Percentiles rank a stretch among this genome's conserved stretches.
Conservation (phyloP, 805 yeast species). For the Metschnikowia aberdeeniae region DNA sequence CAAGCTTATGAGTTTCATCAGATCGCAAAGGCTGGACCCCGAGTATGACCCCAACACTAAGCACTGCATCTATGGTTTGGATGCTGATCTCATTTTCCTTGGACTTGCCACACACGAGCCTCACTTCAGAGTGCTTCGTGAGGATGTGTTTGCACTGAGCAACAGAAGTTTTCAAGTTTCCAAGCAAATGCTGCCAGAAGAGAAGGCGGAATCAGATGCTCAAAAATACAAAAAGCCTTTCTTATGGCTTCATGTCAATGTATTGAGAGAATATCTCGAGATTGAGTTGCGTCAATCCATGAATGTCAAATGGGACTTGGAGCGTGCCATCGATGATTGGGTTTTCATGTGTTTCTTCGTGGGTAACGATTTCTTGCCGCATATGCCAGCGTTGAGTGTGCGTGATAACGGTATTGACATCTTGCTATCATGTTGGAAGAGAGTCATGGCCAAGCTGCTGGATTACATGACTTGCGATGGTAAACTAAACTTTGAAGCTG, state of each 20-base stretch:
- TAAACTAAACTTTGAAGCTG: slow-evolving; percentile 65
- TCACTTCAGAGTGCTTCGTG: slow-evolving; percentile 88
- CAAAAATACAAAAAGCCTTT: slow-evolving; percentile 70
- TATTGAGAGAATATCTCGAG: slow-evolving; percentile 81
- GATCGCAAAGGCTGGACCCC: slow-evolving; percentile 84
- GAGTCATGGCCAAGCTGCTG: slow-evolving; percentile 56
- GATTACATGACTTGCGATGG: slow-evolving; percentile 93
- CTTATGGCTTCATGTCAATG: slow-evolving; percentile 87
- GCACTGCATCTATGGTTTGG: slow-evolving; percentile 96
- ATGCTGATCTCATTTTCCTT: slow-evolving; percentile 94
- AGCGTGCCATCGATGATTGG: slow-evolving; percentile 98
- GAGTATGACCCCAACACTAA: slow-evolving; percentile 86
- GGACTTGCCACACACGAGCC: slow-evolving; percentile 98
- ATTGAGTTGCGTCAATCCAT: slow-evolving; percentile 75
- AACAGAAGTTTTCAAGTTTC: slow-evolving; percentile 46
- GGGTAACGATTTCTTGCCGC: slow-evolving; percentile 98
- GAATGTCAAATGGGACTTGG: slow-evolving; percentile 77
- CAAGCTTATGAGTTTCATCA: slow-evolving; percentile 91
- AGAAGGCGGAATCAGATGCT: slow-evolving; percentile 38
- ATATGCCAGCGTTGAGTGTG: slow-evolving; percentile 89
- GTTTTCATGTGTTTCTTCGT: slow-evolving; percentile 97
- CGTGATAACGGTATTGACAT: slow-evolving; percentile 90
- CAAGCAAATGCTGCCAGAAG: slow-evolving; percentile 55
- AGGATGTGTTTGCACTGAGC: slow-evolving; percentile 85
- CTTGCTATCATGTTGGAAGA: slow-evolving; percentile 80